Evolutionary conservation across 495 filamentous ascomycete species (phyloP).

Genomic region (Podospora tetraspora): DNA sequence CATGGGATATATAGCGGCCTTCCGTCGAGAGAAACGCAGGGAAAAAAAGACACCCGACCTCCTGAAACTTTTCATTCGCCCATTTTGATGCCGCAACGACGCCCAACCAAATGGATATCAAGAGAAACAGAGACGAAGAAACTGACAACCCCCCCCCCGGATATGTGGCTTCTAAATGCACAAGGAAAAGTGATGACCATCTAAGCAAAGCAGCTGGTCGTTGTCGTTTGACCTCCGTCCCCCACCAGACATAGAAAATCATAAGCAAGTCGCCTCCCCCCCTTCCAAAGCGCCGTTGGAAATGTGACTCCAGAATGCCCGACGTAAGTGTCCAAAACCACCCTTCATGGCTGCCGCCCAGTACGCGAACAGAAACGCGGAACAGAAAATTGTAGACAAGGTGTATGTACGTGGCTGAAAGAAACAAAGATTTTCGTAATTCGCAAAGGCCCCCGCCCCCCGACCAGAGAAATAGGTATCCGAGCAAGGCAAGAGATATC

Average conservation of each 20-base stretch:
- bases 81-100: conserved; percentile 15
- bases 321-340: neutral
- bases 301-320: conserved; percentile 14
- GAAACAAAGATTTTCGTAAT: conserved; percentile 4
- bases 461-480: conserved; percentile 13
- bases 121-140: conserved; percentile 8
- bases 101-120: conserved; percentile 12
- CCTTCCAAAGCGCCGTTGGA: conserved; percentile 11
- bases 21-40: neutral
- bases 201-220: neutral
- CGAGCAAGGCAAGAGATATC: conserved; percentile 20
- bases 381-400: conserved; percentile 13
- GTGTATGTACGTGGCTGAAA: conserved; percentile 16
- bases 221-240: conserved; percentile 5
- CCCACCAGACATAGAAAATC: conserved; percentile 2
- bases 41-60: neutral
- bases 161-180: conserved; percentile 1
- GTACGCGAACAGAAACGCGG: conserved; percentile 2
- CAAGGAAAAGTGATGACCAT: neutral
- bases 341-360: conserved; percentile 7
- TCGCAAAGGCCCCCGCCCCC: conserved; percentile 4
- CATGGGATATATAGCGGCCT: neutral
- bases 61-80: conserved; percentile 11
- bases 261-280: conserved; percentile 1
- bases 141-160: neutral